phyloP scores from a whole-genome alignment of 768 basidiomycete genomes.

The Tricholoma matsutake region DNA sequence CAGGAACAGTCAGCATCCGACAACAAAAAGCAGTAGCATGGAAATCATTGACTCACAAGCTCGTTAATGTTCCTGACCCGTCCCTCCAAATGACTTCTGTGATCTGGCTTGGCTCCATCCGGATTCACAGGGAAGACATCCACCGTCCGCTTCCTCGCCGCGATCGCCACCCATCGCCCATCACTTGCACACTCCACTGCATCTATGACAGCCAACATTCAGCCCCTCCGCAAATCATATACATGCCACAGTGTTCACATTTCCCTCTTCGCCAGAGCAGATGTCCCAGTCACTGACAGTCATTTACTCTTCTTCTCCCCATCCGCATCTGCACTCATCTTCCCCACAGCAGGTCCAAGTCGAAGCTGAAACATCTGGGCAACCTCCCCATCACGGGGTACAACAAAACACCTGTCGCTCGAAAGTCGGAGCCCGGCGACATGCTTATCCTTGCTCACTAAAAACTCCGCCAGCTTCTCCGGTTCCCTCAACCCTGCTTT shows the following conservation, averaged over 20 bases:
- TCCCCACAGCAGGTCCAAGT: slow-evolving; percentile 20
- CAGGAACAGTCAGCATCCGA: neutral
- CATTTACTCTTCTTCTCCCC: neutral
- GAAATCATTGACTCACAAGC: neutral
- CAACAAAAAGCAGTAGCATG: neutral
- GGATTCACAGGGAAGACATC: slow-evolving; percentile 79
- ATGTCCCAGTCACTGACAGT: neutral
- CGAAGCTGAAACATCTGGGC: neutral
- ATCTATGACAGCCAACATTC: slow-evolving; percentile 64
- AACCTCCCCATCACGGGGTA: neutral
- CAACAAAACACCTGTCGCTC: neutral
- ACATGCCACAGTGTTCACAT: slow-evolving; percentile 45
- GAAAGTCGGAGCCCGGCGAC: slow-evolving; percentile 50
- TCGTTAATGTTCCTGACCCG: slow-evolving; percentile 46
- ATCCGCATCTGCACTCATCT: neutral
- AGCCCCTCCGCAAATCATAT: slow-evolving; percentile 70
- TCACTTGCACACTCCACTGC: slow-evolving; percentile 50
- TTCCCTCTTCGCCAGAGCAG: neutral
- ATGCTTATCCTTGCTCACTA: slow-evolving; percentile 44
- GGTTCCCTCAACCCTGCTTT: slow-evolving; percentile 8
- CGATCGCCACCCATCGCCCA: slow-evolving; percentile 63
- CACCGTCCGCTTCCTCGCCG: slow-evolving; percentile 41
- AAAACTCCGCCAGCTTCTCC: slow-evolving; percentile 25
- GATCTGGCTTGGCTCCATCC: slow-evolving; percentile 66
- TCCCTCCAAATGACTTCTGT: slow-evolving; percentile 56